Percentiles rank a stretch among this genome's conserved stretches.
Evolutionary conservation across 306 rosid genomes (phyloP).

Genomic region (Cucurbita maxima): DNA sequence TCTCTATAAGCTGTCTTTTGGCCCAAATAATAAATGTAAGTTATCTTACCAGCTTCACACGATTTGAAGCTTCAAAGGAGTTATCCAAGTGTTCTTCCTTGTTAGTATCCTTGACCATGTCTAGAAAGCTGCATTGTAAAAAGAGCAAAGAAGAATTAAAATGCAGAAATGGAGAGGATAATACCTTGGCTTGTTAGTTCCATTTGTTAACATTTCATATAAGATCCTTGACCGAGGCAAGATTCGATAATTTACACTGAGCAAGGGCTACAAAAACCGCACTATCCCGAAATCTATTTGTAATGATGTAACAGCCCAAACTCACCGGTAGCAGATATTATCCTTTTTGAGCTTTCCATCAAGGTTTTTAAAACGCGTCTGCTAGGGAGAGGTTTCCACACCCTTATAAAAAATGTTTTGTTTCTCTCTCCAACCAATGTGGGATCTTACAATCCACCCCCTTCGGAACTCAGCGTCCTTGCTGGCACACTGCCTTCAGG

Average conservation of each 20-base stretch:
- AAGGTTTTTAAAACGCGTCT: too few relatives aligned
- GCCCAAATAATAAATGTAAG: neutral
- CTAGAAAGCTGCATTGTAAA: constrained; percentile 52
- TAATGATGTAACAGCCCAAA: neutral
- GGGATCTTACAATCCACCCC: too few relatives aligned
- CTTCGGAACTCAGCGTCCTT: too few relatives aligned
- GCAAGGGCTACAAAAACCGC: neutral
- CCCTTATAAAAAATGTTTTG: too few relatives aligned
- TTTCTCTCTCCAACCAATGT: too few relatives aligned
- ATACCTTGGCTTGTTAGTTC: neutral
- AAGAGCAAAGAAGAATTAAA: constrained; percentile 16
- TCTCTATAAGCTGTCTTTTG: neutral
- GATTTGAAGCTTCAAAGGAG: constrained; percentile 29
- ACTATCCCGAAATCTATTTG: neutral
- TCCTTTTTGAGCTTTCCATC: too few relatives aligned
- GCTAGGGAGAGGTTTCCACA: too few relatives aligned
- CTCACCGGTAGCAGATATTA: too few relatives aligned
- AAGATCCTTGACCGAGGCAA: neutral
- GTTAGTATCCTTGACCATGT: constrained; percentile 27
- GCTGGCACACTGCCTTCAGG: too few relatives aligned
- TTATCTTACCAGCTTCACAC: constrained; percentile 49
- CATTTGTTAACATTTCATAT: neutral
- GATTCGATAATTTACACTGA: neutral
- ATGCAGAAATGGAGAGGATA: neutral
- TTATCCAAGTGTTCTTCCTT: constrained; percentile 31